Conservation (phyloP, 2,329 filamentous ascomycete species). For the Venturia aucupariae region DNA sequence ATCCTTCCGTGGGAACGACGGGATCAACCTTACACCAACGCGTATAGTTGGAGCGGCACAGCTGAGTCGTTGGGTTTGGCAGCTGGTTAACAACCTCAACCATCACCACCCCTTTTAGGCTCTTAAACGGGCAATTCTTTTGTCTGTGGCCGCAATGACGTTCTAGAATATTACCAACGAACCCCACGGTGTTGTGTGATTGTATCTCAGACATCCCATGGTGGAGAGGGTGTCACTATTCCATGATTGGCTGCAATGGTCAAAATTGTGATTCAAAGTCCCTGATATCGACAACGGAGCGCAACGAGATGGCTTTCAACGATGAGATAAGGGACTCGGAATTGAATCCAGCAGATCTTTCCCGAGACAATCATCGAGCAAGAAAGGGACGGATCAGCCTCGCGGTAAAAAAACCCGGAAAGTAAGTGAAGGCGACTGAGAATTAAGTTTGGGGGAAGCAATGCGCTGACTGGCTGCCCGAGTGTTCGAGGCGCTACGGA, state of each 20-base stretch:
- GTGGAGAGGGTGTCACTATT: background rate
- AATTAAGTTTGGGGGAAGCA: background rate
- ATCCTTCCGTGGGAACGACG: background rate
- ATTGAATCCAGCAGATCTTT: background rate
- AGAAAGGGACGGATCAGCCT: background rate
- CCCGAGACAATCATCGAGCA: background rate
- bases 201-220: background rate
- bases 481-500: background rate
- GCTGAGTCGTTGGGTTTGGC: background rate
- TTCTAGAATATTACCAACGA: background rate
- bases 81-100: no score
- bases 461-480: background rate
- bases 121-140: no score
- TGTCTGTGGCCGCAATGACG: background rate
- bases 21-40: conserved; percentile 1
- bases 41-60: background rate
- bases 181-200: background rate
- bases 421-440: background rate
- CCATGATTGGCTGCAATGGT: background rate
- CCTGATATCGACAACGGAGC: background rate
- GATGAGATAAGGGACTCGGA: background rate
- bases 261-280: background rate
- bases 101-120: background rate
- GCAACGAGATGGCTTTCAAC: background rate
- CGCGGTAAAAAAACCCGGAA: background rate